Conservation (phyloP, 2,329 filamentous ascomycete species). For the Botrytis squamosa region DNA sequence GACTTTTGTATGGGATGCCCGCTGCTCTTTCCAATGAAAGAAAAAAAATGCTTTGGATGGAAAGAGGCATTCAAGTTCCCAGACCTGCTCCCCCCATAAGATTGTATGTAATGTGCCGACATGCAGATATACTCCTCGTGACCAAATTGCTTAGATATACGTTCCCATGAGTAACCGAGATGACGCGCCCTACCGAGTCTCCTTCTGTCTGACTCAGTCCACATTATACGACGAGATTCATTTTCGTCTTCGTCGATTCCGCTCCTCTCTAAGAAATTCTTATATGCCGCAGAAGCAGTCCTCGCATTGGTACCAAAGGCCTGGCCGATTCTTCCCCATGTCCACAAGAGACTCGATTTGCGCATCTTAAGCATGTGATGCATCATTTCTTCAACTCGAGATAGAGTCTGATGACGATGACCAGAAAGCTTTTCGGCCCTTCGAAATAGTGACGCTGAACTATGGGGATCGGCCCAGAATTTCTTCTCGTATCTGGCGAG, state of each 20-base stretch:
- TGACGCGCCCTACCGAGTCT: background rate
- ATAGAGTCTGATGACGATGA: background rate
- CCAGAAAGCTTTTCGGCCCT: constrained; percentile 4
- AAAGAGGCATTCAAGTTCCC: background rate
- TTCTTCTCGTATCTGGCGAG: background rate
- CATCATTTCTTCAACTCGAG: background rate
- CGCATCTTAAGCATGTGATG: background rate
- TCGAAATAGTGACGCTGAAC: background rate
- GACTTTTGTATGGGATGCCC: background rate
- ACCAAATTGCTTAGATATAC: background rate
- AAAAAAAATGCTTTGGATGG: constrained; percentile 1
- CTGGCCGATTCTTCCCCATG: constrained; percentile 4
- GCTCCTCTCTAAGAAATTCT: background rate
- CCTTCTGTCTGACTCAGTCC: background rate
- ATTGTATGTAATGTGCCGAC: constrained; percentile 7
- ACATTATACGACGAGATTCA: background rate
- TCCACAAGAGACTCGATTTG: constrained; percentile 3
- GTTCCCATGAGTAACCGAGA: constrained; percentile 5
- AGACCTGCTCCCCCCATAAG: background rate
- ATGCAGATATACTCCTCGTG: constrained; percentile 3
- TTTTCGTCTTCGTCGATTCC: background rate
- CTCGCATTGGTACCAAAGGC: constrained; percentile 2
- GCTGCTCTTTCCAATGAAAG: background rate
- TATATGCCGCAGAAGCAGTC: background rate
- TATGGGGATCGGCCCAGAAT: constrained; percentile 1